Evolutionary conservation across 2,329 filamentous ascomycete species (phyloP).

Genomic region (Epichloe hybrida): DNA sequence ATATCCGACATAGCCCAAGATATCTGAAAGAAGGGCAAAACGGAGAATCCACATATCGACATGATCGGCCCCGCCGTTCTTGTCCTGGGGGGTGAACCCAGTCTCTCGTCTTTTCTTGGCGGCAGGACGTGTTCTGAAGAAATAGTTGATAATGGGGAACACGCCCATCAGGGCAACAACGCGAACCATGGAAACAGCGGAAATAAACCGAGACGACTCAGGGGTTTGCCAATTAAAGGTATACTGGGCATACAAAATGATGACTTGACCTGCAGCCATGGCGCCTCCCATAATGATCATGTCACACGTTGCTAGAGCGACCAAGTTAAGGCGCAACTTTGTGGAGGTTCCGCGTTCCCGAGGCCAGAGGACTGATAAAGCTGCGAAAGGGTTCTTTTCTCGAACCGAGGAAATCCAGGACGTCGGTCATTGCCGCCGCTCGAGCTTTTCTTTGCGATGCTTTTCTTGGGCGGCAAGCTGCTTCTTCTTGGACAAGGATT

Average conservation of each 20-base stretch:
- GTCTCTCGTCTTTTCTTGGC: constrained; percentile 25
- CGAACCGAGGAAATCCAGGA: constrained; percentile 22
- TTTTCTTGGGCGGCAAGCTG: constrained; percentile 60
- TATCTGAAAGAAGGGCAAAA: constrained; percentile 60
- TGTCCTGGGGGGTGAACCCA: constrained; percentile 26
- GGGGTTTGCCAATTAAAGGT: constrained; percentile 73
- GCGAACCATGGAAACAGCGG: constrained; percentile 61
- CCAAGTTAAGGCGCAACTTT: constrained; percentile 63
- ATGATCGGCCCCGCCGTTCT: constrained; percentile 56
- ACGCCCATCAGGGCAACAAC: constrained; percentile 62
- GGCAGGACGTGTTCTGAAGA: constrained; percentile 49
- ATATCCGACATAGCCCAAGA: constrained; percentile 65
- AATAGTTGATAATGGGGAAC: constrained; percentile 63
- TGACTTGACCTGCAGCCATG: constrained; percentile 68
- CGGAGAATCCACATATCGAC: constrained; percentile 71
- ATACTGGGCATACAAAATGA: constrained; percentile 71
- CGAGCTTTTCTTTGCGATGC: constrained; percentile 33
- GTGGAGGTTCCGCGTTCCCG: constrained; percentile 45
- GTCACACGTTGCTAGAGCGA: constrained; percentile 68
- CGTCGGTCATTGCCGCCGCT: constrained; percentile 15
- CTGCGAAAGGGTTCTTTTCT: constrained; percentile 55
- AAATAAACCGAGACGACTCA: constrained; percentile 70
- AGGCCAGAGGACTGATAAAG: constrained; percentile 67
- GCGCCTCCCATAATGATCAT: constrained; percentile 68
- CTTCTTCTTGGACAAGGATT: constrained; percentile 65